Percentiles rank a stretch among this genome's conserved stretches.
phyloP scores from a whole-genome alignment of 768 basidiomycete species.

The Termitomyces sp. region DNA sequence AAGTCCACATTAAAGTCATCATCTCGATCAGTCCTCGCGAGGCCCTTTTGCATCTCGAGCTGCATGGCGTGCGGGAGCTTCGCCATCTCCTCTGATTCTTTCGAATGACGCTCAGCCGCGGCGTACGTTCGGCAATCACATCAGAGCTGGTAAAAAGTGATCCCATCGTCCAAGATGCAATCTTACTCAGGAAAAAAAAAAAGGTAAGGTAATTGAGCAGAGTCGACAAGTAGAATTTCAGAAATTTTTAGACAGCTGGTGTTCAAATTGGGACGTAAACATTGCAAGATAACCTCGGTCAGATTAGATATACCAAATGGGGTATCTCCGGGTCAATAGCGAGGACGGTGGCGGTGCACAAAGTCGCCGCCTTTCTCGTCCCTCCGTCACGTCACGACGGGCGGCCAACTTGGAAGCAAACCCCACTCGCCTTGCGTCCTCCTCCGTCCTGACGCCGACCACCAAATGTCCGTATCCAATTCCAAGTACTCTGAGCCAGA shows the following conservation, averaged over 20 bases:
- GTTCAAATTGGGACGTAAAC: too few species aligned
- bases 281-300: too few species aligned
- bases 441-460: too few species aligned
- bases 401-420: not conserved
- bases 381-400: not conserved
- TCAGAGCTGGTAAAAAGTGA: too few species aligned
- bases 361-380: not conserved
- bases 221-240: too few species aligned
- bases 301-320: too few species aligned
- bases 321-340: too few species aligned
- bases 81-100: not conserved
- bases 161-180: too few species aligned
- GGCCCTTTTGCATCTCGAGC: not conserved
- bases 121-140: too few species aligned
- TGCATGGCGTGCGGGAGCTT: not conserved
- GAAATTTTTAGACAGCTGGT: too few species aligned
- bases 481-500: not conserved
- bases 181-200: too few species aligned
- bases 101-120: not conserved
- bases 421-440: not conserved
- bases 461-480: not conserved
- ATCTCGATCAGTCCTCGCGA: conserved; percentile 1
- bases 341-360: not conserved
- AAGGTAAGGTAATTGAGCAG: too few species aligned
- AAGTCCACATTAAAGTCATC: conserved; percentile 1